Evolutionary conservation across 2,329 filamentous ascomycete genomes (phyloP), one percentile per base, ranked within the genome.

Genomic region (Westerdykella ornata): DNA sequence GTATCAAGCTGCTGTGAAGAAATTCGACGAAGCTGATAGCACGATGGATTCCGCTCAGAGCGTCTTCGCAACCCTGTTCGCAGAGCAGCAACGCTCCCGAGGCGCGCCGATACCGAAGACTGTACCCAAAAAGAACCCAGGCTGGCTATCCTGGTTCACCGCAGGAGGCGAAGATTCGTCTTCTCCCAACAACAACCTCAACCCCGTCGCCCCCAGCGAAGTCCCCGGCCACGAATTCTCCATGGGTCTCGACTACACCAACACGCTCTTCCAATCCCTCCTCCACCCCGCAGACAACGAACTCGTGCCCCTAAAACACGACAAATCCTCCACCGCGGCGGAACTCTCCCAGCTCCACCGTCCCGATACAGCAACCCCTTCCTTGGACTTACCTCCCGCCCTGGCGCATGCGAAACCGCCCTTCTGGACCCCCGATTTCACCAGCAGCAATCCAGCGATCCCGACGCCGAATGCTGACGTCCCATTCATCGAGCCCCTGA

Each of bases 211-310:
- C 12, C 67, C 16, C 45, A 59, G 1, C n/a, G 38, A 45, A 15
- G 67, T 63, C 6, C 63, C 57, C 12, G 64, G 63, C 3, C 72
- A 74, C 49, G 74, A 77, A 39, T 76, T 68, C 41, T 69, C 70
- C 3, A 72, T 77, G 11, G 72, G 73, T 3, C 60, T 77, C 6
- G 74, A 77, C 54, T 76, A 74, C 49, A 65, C 70, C 35, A 72
- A 73, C 5, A 60, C 66, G 1, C 63, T 77, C 2, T 76, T 76
- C 48, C 58, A 66, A 31, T 56, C 57, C 0, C 41, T 65, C 6
- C 42, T 50, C 4, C 48, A 58, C 40, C 51, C 48, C n/a, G 51
- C 51, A 1, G 39, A 55, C 31, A 46, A 57, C 26, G 62, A 65
- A 34, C 49, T 64, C 1, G 40, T 56, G 0, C 43, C 63, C 14